Evolutionary conservation across 768 basidiomycete species (phyloP).

Genomic region (Neoboletus magnificus): DNA sequence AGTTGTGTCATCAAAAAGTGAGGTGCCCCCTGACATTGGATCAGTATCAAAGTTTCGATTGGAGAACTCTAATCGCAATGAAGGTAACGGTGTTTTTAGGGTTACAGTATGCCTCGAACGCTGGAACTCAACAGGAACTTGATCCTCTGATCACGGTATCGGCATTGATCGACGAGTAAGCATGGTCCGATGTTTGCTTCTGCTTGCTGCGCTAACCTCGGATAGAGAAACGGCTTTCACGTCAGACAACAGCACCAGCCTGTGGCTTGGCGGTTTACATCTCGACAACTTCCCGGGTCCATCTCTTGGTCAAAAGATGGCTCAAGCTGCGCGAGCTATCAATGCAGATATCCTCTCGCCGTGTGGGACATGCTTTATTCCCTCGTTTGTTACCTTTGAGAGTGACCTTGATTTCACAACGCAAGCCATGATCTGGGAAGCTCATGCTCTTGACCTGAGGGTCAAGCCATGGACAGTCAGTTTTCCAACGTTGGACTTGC

Average conservation of each 20-base stretch:
- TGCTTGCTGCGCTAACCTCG: neutral
- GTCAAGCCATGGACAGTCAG: constrained; percentile 77
- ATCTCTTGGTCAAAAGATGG: constrained; percentile 55
- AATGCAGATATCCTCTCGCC: constrained; percentile 67
- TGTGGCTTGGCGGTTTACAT: constrained; percentile 69
- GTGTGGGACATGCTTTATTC: constrained; percentile 40
- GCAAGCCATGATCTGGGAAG: constrained; percentile 60
- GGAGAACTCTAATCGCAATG: constrained; percentile 73
- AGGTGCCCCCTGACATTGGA: neutral
- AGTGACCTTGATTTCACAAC: constrained; percentile 59
- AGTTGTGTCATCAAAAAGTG: constrained; percentile 15
- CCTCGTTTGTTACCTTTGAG: constrained; percentile 42
- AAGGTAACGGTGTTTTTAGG: constrained; percentile 39
- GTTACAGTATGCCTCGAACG: neutral
- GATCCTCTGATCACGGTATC: constrained; percentile 56
- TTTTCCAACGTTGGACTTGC: constrained; percentile 1
- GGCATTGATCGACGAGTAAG: constrained; percentile 65
- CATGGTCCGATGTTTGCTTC: neutral
- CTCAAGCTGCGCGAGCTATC: constrained; percentile 64
- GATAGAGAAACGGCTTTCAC: constrained; percentile 40
- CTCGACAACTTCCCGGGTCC: constrained; percentile 63
- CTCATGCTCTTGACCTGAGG: constrained; percentile 58
- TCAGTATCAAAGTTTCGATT: constrained; percentile 81
- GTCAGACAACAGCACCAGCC: constrained; percentile 44
- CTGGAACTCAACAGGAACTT: constrained; percentile 38